phyloP scores from a whole-genome alignment of 768 basidiomycete genomes.

The Hortiboletus flavorubellus region DNA sequence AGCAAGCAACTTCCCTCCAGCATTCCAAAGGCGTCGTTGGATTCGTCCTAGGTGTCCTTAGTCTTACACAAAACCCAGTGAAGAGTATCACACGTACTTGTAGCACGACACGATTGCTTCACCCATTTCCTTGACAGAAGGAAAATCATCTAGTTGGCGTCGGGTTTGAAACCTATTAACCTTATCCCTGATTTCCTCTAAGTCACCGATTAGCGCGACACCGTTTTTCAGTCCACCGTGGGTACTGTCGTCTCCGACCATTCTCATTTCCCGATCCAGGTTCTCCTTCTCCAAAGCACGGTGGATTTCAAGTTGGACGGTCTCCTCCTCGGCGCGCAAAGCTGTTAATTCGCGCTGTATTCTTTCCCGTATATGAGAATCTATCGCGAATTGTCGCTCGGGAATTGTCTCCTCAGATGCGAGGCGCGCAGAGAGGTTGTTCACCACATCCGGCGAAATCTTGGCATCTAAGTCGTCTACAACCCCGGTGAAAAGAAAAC shows the following conservation, averaged over 20 bases:
- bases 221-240: slow-evolving; percentile 54
- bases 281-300: slow-evolving; percentile 84
- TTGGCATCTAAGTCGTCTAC: slow-evolving; percentile 29
- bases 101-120: slow-evolving; percentile 74
- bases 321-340: slow-evolving; percentile 66
- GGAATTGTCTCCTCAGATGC: slow-evolving; percentile 57
- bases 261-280: slow-evolving; percentile 65
- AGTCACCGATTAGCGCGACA: slow-evolving; percentile 62
- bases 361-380: slow-evolving; percentile 66
- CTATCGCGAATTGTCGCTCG: slow-evolving; percentile 70
- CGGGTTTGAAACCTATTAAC: slow-evolving; percentile 67
- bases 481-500: background rate
- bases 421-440: slow-evolving; percentile 66
- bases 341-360: slow-evolving; percentile 67
- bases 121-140: slow-evolving; percentile 52
- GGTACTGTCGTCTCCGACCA: slow-evolving; percentile 42
- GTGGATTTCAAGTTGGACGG: slow-evolving; percentile 71
- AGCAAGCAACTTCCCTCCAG: slow-evolving; percentile 66
- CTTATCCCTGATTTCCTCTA: slow-evolving; percentile 70
- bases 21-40: slow-evolving; percentile 61
- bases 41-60: slow-evolving; percentile 34
- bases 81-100: slow-evolving; percentile 39
- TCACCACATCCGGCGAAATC: slow-evolving; percentile 84
- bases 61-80: background rate
- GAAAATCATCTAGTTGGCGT: slow-evolving; percentile 50